Evolutionary conservation across 1,139 yeast genomes (phyloP).

Genomic region (Yueomyces sp.): DNA sequence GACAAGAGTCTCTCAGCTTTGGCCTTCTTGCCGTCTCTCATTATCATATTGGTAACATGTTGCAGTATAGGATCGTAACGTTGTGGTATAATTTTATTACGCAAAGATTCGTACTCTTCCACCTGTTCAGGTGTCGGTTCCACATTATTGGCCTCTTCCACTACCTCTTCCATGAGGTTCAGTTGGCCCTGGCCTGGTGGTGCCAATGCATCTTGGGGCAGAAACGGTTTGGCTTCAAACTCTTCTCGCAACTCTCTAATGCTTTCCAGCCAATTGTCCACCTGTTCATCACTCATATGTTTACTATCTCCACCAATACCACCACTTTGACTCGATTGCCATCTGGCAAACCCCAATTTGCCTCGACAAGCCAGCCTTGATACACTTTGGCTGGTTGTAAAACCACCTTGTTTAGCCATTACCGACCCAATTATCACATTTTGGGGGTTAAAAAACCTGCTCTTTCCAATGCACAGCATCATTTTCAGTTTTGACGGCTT

Average conservation of each 20-base stretch:
- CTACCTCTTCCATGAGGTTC: constrained; percentile 24
- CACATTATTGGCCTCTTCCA: constrained; percentile 23
- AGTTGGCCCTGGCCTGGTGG: constrained; percentile 32
- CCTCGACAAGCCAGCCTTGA: too few relatives aligned
- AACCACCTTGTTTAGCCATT: too few relatives aligned
- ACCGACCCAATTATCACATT: too few relatives aligned
- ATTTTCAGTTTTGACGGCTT: too few relatives aligned
- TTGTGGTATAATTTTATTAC: constrained; percentile 45
- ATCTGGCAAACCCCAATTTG: too few relatives aligned
- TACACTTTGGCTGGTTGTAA: too few relatives aligned
- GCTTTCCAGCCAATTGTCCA: constrained; percentile 56
- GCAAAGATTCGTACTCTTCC: constrained; percentile 38
- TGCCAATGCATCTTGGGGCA: constrained; percentile 23
- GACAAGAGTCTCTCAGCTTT: constrained; percentile 64
- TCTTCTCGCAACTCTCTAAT: constrained; percentile 42
- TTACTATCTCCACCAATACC: not conserved
- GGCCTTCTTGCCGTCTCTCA: constrained; percentile 87
- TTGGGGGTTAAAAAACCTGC: too few relatives aligned
- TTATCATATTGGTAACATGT: constrained; percentile 72
- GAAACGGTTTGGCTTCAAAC: constrained; percentile 25
- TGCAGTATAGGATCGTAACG: constrained; percentile 56
- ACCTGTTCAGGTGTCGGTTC: constrained; percentile 52
- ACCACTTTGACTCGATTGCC: too few relatives aligned
- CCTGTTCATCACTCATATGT: constrained; percentile 35
- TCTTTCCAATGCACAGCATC: not conserved